Conservation (phyloP, 2,329 filamentous ascomycete genomes). For the Cercospora beticola region DNA sequence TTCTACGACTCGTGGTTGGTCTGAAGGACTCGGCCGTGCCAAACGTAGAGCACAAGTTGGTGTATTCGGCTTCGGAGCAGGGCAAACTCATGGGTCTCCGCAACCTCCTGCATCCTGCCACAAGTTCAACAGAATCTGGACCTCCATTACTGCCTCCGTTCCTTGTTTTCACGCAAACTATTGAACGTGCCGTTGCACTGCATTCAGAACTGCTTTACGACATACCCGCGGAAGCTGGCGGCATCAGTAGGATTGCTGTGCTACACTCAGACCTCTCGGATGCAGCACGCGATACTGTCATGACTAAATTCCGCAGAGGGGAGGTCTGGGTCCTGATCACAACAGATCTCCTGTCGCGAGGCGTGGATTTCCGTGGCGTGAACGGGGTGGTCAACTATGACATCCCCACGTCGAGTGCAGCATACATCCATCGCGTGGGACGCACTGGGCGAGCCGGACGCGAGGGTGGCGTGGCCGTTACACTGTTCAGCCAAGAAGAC, state of each 20-base stretch:
- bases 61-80: slow-evolving; percentile 87
- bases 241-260: slow-evolving; percentile 79
- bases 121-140: slow-evolving; percentile 55
- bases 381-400: slow-evolving; percentile 98
- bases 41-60: slow-evolving; percentile 83
- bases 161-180: slow-evolving; percentile 94
- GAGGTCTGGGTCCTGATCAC: slow-evolving; percentile 97
- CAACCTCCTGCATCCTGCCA: slow-evolving; percentile 78
- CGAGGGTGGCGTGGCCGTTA: slow-evolving; percentile 84
- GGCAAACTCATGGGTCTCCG: slow-evolving; percentile 90
- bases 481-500: slow-evolving; percentile 93
- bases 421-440: slow-evolving; percentile 90
- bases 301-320: slow-evolving; percentile 85
- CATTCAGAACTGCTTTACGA: slow-evolving; percentile 91
- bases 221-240: slow-evolving; percentile 84
- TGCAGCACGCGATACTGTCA: slow-evolving; percentile 71
- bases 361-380: slow-evolving; percentile 90
- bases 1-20: slow-evolving; percentile 88
- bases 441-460: slow-evolving; percentile 86
- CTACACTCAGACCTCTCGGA: slow-evolving; percentile 85
- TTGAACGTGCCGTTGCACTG: slow-evolving; percentile 82
- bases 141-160: slow-evolving; percentile 76
- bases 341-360: slow-evolving; percentile 86
- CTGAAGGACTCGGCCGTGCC: slow-evolving; percentile 94
- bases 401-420: slow-evolving; percentile 83